Base-by-base conservation (phyloP, 2,329 filamentous ascomycete species). In the Apiospora phragmitis region DNA sequence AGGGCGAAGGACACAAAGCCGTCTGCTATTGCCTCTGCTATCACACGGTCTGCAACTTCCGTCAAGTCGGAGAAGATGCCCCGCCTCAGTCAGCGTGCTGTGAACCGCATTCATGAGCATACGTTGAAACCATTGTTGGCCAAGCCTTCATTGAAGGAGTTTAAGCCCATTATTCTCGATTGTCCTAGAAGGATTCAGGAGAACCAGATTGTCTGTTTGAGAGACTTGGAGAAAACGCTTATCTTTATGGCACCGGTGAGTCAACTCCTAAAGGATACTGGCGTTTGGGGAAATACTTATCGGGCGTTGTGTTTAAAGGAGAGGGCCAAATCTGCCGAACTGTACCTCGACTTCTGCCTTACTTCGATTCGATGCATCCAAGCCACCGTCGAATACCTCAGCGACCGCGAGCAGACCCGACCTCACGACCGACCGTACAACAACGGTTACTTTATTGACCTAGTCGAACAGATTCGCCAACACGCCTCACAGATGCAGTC, bases 401-500 rank as follows among this genome's bases (percentile, higher is more conserved):
- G 90, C 86, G 94, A 97, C 80, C 91, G 91, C 80, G 95, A 98
- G 81, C 93, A 95, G 84, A 91, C 92, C 75, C 90, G 94, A 80
- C 92, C 93, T 72, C 86, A 90, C 82, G 95, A 98, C 82, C 91
- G 93, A 77, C 94, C 94, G 75, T 98, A 98, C 86, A 96, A 92
- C 87, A 94, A 93, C 88, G 94, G 94, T 80, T 98, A 98, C 84
- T 98, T 98, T 81, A 92, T 98, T 84, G 95, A 98, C 85, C 91
- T 98, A 72, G 92, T 97, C 81, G 94, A 97, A 81, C 95, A 98
- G 89, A 94, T 98, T 77, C 90, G 91, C 80, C 90, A 94, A 80
- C 97, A 97, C 89, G 95, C 94, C 72, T 89, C 91, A 77, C 93
- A 96, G 80, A 90, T 98, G 77, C 91, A 92, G 74, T 91, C 91